Evolutionary conservation across 768 basidiomycete species (phyloP).

Genomic region (Serpula lacrymans): DNA sequence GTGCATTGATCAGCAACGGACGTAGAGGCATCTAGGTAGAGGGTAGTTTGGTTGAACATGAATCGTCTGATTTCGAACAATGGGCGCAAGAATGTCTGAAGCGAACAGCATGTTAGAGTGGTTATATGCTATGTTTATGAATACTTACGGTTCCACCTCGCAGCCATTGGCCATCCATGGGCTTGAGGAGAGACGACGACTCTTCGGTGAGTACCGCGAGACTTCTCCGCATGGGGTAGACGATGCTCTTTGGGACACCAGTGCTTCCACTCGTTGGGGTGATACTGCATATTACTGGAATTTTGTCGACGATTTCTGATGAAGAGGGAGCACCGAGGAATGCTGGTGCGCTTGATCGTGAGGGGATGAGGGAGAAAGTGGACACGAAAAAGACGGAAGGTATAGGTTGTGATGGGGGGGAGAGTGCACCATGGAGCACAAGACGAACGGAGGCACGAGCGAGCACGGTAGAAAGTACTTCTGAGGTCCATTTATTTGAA

Average conservation of each 20-base stretch:
- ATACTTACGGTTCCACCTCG: constrained; percentile 27
- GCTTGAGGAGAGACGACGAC: constrained; percentile 23
- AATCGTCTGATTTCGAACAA: constrained; percentile 29
- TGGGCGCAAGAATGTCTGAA: constrained; percentile 26
- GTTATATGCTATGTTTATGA: neutral
- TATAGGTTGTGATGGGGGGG: constrained; percentile 10
- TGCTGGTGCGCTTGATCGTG: constrained; percentile 6
- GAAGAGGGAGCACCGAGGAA: constrained; percentile 13
- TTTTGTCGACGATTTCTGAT: constrained; percentile 13
- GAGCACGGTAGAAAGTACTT: constrained; percentile 22
- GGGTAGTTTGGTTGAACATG: constrained; percentile 29
- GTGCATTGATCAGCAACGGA: constrained; percentile 25
- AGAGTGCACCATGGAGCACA: constrained; percentile 16
- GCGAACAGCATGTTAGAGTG: neutral
- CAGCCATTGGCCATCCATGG: constrained; percentile 29
- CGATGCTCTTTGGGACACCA: constrained; percentile 29
- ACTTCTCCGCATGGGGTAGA: constrained; percentile 25
- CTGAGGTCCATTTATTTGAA: constrained; percentile 26
- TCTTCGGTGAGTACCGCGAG: constrained; percentile 22
- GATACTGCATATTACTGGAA: constrained; percentile 24
- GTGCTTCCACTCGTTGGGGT: constrained; percentile 28
- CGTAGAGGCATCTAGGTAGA: constrained; percentile 24
- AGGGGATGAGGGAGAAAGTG: constrained; percentile 14
- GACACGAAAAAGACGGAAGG: constrained; percentile 13
- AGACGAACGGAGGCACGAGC: constrained; percentile 18